phyloP scores from a whole-genome alignment of 805 yeast species.

The Zygosaccharomyces bailii region DNA sequence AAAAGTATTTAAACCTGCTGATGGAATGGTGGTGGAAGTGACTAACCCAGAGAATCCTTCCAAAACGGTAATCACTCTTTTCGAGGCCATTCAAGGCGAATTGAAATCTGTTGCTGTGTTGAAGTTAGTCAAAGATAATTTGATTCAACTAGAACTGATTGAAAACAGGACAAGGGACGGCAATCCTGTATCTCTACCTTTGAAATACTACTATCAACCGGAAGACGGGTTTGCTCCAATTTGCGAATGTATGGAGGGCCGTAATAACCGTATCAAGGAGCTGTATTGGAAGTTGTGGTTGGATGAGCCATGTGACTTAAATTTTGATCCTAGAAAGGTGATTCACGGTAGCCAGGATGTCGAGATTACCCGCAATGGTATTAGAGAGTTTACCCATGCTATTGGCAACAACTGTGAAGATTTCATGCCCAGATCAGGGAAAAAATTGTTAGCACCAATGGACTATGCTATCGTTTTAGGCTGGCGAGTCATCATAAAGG shows the following conservation, averaged over 20 bases:
- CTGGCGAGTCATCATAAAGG: conserved; percentile 96
- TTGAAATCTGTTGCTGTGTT: conserved; percentile 63
- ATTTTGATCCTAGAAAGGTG: conserved; percentile 65
- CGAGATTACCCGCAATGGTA: conserved; percentile 67
- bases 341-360: conserved; percentile 68
- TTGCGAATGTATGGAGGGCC: conserved; percentile 79
- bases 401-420: conserved; percentile 97
- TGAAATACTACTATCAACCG: conserved; percentile 76
- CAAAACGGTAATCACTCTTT: conserved; percentile 60
- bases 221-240: conserved; percentile 95
- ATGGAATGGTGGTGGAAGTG: conserved; percentile 61
- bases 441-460: conserved; percentile 91
- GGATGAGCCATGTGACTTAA: conserved; percentile 56
- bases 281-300: conserved; percentile 99
- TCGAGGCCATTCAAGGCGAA: conserved; percentile 71
- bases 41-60: conserved; percentile 47
- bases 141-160: conserved; percentile 69
- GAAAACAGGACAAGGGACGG: conserved; percentile 86
- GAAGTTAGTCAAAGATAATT: conserved; percentile 45
- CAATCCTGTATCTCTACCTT: conserved; percentile 67
- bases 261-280: conserved; percentile 89
- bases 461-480: conserved; percentile 98
- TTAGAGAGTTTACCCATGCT: conserved; percentile 92
- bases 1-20: conserved; percentile 72
- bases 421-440: conserved; percentile 83